Evolutionary conservation across 441 rosid genomes (phyloP), one percentile per base, ranked within the genome.

Genomic region (Brassica balearica): DNA sequence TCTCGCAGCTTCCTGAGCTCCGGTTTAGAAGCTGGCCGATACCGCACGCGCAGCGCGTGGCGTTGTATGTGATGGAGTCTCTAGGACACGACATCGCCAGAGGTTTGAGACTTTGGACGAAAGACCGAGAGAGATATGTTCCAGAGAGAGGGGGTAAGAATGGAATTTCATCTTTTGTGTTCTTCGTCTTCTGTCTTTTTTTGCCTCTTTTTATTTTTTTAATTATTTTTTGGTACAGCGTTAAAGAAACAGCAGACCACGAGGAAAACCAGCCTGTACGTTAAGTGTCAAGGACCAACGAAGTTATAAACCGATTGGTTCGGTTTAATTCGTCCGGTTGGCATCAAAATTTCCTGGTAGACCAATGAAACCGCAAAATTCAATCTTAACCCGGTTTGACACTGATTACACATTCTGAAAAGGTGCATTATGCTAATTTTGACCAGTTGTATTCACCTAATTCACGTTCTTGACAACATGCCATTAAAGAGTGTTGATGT

Each of bases 1-100:
- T 58, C 48, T 62, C 81, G 79, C 98, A 93, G 78, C 73, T 77
- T 2, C 81, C 73, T 48, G 87, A 71, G 43, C 82, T 85, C 17
- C 77, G 81, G 75, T 88, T 87, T 6, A 90, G 82, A 12, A 92
- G 78, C 66, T 84, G 83, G 3, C 97, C 97, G 8, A 88, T 80
- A 0, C 87, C 89, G 58, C 98, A 94, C 5, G 97, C 92, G 81
- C 98, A 93, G 34, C 81, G 85, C 77, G 87, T 90, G 66, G 73
- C 71, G 84, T 93, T 93, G 88, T 83, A 93, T 56, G 77, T 73
- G 34, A 93, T 80, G 15, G 90, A 80, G 75, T 85, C 88, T 32
- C 10, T 22, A 1, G 97, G 97, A 75, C 98, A 95, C 34, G 82
- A 59, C 90, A 87, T 87, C 25, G 4, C 43, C 34, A 15, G 83